phyloP scores from a whole-genome alignment of 257 asterid species.

The Lycium barbarum region DNA sequence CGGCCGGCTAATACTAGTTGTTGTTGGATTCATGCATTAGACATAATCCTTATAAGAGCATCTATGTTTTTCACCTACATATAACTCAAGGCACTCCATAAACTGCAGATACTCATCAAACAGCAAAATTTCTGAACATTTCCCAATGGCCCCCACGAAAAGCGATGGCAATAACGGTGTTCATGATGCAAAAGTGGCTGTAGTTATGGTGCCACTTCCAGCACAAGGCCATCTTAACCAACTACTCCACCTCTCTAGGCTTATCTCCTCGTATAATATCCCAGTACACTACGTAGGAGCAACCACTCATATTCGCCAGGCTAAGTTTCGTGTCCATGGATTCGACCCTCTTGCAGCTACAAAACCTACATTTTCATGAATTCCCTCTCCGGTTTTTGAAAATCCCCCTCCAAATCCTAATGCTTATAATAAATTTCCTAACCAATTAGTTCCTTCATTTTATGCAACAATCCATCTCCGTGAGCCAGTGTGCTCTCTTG shows the following conservation, averaged over 20 bases:
- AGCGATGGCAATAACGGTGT: background rate
- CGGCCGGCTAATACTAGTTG: background rate
- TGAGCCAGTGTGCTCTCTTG: slow-evolving; percentile 20
- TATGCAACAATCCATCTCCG: slow-evolving; percentile 33
- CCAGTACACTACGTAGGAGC: slow-evolving; percentile 26
- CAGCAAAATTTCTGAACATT: background rate
- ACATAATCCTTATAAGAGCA: background rate
- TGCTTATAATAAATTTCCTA: slow-evolving; percentile 26
- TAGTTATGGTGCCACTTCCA: slow-evolving; percentile 28
- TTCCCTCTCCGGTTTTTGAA: background rate
- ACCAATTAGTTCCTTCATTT: slow-evolving; percentile 33
- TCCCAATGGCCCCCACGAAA: background rate
- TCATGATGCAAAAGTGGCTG: background rate
- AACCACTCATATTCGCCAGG: slow-evolving; percentile 12
- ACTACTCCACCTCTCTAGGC: slow-evolving; percentile 26
- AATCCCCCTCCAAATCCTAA: slow-evolving; percentile 31
- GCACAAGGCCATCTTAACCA: slow-evolving; percentile 35
- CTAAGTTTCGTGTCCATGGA: slow-evolving; percentile 24
- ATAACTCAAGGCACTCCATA: background rate
- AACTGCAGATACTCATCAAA: background rate
- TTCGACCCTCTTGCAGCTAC: background rate
- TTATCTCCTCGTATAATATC: slow-evolving; percentile 14
- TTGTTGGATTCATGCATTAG: background rate
- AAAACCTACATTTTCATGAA: slow-evolving; percentile 24
- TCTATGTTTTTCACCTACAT: background rate